phyloP scores from a whole-genome alignment of 805 yeast genomes.

The Sungouiella thailandica region DNA sequence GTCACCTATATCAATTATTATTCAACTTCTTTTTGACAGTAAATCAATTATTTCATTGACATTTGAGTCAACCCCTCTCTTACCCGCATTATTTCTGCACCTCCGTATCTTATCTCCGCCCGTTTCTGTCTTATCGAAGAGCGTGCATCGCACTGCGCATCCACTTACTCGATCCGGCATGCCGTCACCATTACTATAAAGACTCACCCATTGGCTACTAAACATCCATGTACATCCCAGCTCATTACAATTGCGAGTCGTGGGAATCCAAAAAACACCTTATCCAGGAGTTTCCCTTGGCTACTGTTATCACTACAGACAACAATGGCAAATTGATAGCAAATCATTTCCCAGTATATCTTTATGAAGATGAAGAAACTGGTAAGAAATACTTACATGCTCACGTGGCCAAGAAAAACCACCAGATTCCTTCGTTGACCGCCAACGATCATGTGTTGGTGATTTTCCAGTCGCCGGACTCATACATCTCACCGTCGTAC shows the following conservation, averaged over 20 bases:
- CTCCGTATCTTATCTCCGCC: too few species aligned
- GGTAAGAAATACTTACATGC: slow-evolving; percentile 43
- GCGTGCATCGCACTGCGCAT: not conserved
- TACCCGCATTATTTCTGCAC: too few species aligned
- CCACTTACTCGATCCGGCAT: not conserved
- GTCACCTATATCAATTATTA: not conserved
- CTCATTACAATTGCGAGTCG: slow-evolving; percentile 23
- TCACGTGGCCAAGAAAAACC: slow-evolving; percentile 51
- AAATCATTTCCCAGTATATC: slow-evolving; percentile 53
- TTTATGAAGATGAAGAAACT: slow-evolving; percentile 30
- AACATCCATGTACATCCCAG: slow-evolving; percentile 36
- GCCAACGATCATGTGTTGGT: slow-evolving; percentile 39
- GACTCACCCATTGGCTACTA: not conserved
- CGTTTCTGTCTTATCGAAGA: too few species aligned
- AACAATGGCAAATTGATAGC: slow-evolving; percentile 41
- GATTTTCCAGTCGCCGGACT: slow-evolving; percentile 47
- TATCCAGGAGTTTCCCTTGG: slow-evolving; percentile 47
- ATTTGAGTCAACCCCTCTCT: not conserved
- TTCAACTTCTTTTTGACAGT: too few species aligned
- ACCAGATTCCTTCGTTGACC: slow-evolving; percentile 41
- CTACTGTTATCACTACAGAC: slow-evolving; percentile 41
- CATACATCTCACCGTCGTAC: slow-evolving; percentile 57
- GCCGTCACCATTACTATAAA: not conserved
- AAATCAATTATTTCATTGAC: too few species aligned
- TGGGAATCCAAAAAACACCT: slow-evolving; percentile 37